These are phyloP conservation scores for Geotrichum europaeum DNA, from an alignment of 1,139 yeast genomes.

Conservation along the genomic window DNA sequence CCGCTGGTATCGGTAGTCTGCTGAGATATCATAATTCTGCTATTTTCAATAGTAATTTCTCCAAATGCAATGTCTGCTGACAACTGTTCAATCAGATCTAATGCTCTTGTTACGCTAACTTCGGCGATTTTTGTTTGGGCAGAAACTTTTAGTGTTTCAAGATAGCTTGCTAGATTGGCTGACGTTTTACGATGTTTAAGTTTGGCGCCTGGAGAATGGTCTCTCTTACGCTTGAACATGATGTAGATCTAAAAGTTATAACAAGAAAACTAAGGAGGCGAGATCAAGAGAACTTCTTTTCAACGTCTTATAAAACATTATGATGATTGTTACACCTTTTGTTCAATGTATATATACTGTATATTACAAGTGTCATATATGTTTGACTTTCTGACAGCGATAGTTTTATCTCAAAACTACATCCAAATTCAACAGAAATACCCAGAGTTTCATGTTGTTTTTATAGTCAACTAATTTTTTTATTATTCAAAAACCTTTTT, in stretches of 20 bases:
- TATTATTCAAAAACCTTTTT: too few species aligned
- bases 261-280: neutral
- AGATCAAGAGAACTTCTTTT: neutral
- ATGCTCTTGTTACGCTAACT: neutral
- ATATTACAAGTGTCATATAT: too few species aligned
- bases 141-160: neutral
- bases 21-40: neutral
- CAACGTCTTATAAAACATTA: too few species aligned
- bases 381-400: neutral
- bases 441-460: too few species aligned
- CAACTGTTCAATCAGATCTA: slow-evolving; percentile 1
- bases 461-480: too few species aligned
- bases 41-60: neutral
- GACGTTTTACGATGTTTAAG: neutral
- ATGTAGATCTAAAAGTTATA: neutral
- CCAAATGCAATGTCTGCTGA: slow-evolving; percentile 2
- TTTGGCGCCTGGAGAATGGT: neutral
- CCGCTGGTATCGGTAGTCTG: neutral
- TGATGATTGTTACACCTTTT: neutral
- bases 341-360: neutral
- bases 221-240: neutral
- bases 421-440: neutral
- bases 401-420: neutral
- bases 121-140: slow-evolving; percentile 1
- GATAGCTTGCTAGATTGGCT: neutral